phyloP scores from a whole-genome alignment of 208 protist genomes.

The Leishmania braziliensis region DNA sequence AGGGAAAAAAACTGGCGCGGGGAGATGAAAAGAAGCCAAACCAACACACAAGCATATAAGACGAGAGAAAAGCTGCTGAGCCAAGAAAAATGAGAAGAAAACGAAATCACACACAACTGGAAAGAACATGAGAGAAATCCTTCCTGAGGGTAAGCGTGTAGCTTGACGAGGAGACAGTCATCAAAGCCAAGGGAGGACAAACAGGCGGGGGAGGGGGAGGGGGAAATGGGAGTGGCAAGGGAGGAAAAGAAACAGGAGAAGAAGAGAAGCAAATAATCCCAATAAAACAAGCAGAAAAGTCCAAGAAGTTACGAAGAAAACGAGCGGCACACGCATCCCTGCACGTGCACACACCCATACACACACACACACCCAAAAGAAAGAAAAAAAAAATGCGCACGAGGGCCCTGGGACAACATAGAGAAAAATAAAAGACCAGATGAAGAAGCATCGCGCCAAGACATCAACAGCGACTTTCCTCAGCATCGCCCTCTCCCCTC shows the following conservation, averaged over 20 bases:
- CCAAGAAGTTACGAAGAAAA: background rate
- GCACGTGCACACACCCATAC: background rate
- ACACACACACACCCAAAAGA: conserved; percentile 1
- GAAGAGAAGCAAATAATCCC: background rate
- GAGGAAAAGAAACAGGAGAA: background rate
- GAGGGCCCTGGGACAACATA: background rate
- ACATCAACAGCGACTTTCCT: background rate
- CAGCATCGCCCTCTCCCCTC: background rate
- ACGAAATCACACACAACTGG: background rate
- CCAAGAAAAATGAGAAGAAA: background rate
- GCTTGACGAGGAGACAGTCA: background rate
- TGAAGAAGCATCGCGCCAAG: background rate
- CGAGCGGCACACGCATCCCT: background rate
- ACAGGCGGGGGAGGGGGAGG: background rate
- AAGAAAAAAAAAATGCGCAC: background rate
- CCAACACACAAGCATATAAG: background rate
- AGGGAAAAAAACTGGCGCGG: background rate
- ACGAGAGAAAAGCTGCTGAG: background rate
- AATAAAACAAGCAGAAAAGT: background rate
- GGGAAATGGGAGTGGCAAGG: too few species aligned
- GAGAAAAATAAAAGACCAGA: background rate
- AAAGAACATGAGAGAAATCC: background rate
- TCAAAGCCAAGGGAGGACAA: background rate
- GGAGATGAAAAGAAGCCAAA: background rate
- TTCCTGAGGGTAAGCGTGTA: background rate